Conservation (phyloP, 192 early-diverging fungal species). For the Oehlia diaphana region DNA sequence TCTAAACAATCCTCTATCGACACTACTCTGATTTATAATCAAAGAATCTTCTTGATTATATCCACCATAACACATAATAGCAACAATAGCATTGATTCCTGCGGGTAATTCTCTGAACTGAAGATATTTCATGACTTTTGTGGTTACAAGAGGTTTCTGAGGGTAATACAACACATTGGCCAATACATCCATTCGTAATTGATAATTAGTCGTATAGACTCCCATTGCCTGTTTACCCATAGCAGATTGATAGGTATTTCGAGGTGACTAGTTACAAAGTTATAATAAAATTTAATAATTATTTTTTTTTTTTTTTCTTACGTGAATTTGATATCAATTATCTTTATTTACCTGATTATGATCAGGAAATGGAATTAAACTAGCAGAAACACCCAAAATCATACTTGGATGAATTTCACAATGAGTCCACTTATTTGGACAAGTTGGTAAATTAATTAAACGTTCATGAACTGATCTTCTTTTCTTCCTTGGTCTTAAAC, state of each 20-base stretch:
- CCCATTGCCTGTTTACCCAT: slow-evolving; percentile 99
- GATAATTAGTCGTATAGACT: slow-evolving; percentile 93
- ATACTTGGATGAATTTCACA: slow-evolving; percentile 99
- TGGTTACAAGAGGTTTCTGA: slow-evolving; percentile 96
- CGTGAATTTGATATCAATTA: neutral
- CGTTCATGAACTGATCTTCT: neutral
- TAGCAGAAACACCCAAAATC: slow-evolving; percentile 98
- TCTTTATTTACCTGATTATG: slow-evolving; percentile 81
- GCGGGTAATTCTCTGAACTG: slow-evolving; percentile 96
- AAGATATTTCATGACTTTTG: slow-evolving; percentile 92
- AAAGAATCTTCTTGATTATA: slow-evolving; percentile 99
- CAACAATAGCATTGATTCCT: slow-evolving; percentile 97
- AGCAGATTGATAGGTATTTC: slow-evolving; percentile 99
- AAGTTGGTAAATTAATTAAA: neutral
- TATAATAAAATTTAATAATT: no score
- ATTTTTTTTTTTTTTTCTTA: neutral
- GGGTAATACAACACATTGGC: slow-evolving; percentile 98
- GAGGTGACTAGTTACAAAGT: slow-evolving; percentile 72
- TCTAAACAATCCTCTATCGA: slow-evolving; percentile 97
- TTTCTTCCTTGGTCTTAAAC: slow-evolving; percentile 8
- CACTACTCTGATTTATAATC: slow-evolving; percentile 98
- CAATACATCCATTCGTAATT: slow-evolving; percentile 95
- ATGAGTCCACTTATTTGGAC: slow-evolving; percentile 76
- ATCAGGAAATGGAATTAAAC: slow-evolving; percentile 99
- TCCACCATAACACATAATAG: slow-evolving; percentile 96